Base-by-base conservation (phyloP, 495 filamentous ascomycete species). In the Zalerion maritima region DNA sequence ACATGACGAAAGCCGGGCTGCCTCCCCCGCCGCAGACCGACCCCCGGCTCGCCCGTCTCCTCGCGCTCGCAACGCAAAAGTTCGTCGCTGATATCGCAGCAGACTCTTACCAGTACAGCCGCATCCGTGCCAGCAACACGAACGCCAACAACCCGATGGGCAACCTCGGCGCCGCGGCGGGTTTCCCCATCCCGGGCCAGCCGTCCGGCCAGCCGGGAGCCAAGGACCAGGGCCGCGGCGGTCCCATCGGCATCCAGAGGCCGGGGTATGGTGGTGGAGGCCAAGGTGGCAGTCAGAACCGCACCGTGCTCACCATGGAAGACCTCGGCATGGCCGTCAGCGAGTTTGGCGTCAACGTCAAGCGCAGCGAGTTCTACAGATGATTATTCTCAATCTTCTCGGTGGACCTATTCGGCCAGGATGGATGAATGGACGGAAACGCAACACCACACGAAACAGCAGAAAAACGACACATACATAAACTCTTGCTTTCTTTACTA, bases 291-390 rank as follows among this genome's bases (percentile, higher is more conserved):
- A 79, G 78, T 23, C 81, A 89, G 55, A 89, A 87, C 22, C 69
- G 87, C 29, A 94, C 89, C 20, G 89, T 97, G 38, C 57, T 97
- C 34, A 96, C 91, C 4, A 96, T 97, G 89, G 89, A 97, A 58
- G 89, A 97, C 64, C 50, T 97, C 45, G 89, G 89, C 2, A 94
- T 92, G 79, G 89, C 89, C 4, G 89, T 94, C 12, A 78, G 80
- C 0, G 89, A 96, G 58, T 96, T 94, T 58, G 89, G 91, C 0
- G 85, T 96, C 28, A 96, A 91, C 53, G 78, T 94, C 8, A 92
- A 86, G 72, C 62, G 89, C 34, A 87, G 86, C 36, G 89, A 99
- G 57, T 99, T 94, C 47, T 99, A 99, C 57, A 73, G 87, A 43
- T 94, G 58, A 72, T 29, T 5, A 6, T 21, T 9, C 19, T 2